Base-by-base conservation (phyloP, 768 basidiomycete species). In the Leccinum arenicola region DNA sequence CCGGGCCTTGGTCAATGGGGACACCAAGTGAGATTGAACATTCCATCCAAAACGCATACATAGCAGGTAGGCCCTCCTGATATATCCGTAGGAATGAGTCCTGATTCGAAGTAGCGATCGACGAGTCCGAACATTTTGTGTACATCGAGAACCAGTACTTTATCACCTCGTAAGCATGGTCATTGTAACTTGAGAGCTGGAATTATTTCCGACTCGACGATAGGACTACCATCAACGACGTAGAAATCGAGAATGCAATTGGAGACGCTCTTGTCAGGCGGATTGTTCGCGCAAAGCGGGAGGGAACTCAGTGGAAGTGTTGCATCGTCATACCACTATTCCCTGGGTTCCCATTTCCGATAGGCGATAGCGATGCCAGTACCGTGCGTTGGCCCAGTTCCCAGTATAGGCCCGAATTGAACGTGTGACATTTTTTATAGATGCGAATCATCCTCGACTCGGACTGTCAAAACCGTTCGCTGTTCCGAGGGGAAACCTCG, bases 1-100 rank as follows among this genome's bases (percentile, higher is more conserved):
- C 91, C 12, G 94, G 95, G 2, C 92, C 93, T 2, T 99, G 97
- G 97, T 98, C 95, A 3, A 80, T 98, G 73, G 97, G 95, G 3
- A 98, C 95, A 3, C 81, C 85, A 19, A 87, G 85, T 55, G 86
- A 81, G 66, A 83, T 88, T 50, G 97, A 99, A 73, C 85, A 87
- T 66, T 98, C 96, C 12, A 94, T 98, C 47, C 94, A 95, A 75
- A 93, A 92, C 66, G 95, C 95, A 12, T 97, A 98, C 69, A 76
- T 93, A 58, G 88, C 95, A 81, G 92, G 93, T 90, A 58, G 17
- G 76, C 23, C 27, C 31, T 40, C 14, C 3, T 10, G 27, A 12
- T 53, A 0, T 21, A 52, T 45, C 29, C 38, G 10, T 31, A 10
- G 7, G 6, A 12, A 19, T 14, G 0, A 12, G 14, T 21, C 6